These are phyloP conservation scores for Diaporthe sp. DNA, from an alignment of 2,329 filamentous ascomycete genomes.

Conservation along the genomic window DNA sequence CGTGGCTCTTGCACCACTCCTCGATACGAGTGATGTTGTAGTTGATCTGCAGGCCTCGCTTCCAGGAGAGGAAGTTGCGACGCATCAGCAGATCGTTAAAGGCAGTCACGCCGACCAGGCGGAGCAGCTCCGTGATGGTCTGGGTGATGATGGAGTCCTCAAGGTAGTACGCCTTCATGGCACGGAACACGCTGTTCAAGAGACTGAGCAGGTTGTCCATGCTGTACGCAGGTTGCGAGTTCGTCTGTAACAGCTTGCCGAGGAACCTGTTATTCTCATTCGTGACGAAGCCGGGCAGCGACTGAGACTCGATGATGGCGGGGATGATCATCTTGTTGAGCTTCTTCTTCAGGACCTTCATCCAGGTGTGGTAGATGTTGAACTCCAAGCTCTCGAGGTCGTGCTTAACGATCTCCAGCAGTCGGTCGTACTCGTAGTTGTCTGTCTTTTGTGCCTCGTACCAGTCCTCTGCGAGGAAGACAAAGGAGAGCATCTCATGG, in stretches of 20 bases:
- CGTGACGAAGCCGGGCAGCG: slow-evolving; percentile 96
- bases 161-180: slow-evolving; percentile 98
- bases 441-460: slow-evolving; percentile 99
- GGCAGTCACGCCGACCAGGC: slow-evolving; percentile 93
- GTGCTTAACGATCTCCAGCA: slow-evolving; percentile 98
- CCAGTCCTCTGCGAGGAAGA: slow-evolving; percentile 99
- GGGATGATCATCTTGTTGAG: slow-evolving; percentile 99
- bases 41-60: slow-evolving; percentile 98
- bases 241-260: slow-evolving; percentile 92
- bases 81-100: slow-evolving; percentile 99
- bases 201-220: slow-evolving; percentile 98
- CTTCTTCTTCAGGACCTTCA: slow-evolving; percentile 99
- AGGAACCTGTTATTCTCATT: slow-evolving; percentile 99
- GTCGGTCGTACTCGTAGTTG: slow-evolving; percentile 97
- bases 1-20: slow-evolving; percentile 99
- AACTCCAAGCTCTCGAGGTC: slow-evolving; percentile 98
- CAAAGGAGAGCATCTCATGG: slow-evolving; percentile 99
- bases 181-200: slow-evolving; percentile 96
- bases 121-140: slow-evolving; percentile 91
- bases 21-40: slow-evolving; percentile 99
- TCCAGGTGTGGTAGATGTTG: slow-evolving; percentile 99
- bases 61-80: slow-evolving; percentile 98
- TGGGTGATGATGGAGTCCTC: slow-evolving; percentile 97
- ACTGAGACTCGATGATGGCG: slow-evolving; percentile 98
- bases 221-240: slow-evolving; percentile 93